A percentile compares a stretch with the other conserved stretches of the same genome.
Conservation (phyloP, 2,329 filamentous ascomycete species). For the Aspergillus sp. region DNA sequence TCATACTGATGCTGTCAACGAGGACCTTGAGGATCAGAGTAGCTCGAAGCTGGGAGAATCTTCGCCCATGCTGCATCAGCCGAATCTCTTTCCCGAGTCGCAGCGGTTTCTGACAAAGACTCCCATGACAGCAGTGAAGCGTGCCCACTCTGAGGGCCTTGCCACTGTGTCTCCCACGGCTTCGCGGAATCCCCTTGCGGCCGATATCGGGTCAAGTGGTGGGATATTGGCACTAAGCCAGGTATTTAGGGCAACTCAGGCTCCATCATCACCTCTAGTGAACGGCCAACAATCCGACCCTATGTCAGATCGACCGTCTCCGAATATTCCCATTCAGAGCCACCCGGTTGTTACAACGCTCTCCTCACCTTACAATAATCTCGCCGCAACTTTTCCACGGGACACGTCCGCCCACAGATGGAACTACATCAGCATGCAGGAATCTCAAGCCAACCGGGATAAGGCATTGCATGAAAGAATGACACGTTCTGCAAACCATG, state of each 20-base stretch:
- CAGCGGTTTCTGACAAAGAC: constrained; percentile 49
- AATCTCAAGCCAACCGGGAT: constrained; percentile 48
- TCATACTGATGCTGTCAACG: constrained; percentile 23
- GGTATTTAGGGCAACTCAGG: constrained; percentile 52
- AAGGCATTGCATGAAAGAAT: constrained; percentile 33
- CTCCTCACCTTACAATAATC: constrained; percentile 42
- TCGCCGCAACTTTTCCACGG: constrained; percentile 35
- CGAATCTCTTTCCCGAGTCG: constrained; percentile 49
- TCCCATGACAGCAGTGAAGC: constrained; percentile 43
- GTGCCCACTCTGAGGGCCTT: constrained; percentile 30
- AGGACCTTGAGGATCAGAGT: constrained; percentile 54
- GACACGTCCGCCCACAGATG: constrained; percentile 45
- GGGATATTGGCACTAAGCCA: constrained; percentile 51
- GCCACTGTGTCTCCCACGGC: constrained; percentile 41
- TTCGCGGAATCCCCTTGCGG: constrained; percentile 47
- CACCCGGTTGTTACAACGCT: constrained; percentile 35
- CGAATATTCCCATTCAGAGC: constrained; percentile 48
- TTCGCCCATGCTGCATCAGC: constrained; percentile 40
- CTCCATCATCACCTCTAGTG: constrained; percentile 48
- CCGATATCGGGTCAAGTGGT: constrained; percentile 38
- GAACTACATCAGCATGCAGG: constrained; percentile 49
- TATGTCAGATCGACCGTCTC: constrained; percentile 51
- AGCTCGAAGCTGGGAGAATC: constrained; percentile 38
- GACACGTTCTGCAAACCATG: constrained; percentile 39
- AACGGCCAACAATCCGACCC: constrained; percentile 39